Conservation (phyloP, 148 eudicot species). For the Rhododendron williamsianum region DNA sequence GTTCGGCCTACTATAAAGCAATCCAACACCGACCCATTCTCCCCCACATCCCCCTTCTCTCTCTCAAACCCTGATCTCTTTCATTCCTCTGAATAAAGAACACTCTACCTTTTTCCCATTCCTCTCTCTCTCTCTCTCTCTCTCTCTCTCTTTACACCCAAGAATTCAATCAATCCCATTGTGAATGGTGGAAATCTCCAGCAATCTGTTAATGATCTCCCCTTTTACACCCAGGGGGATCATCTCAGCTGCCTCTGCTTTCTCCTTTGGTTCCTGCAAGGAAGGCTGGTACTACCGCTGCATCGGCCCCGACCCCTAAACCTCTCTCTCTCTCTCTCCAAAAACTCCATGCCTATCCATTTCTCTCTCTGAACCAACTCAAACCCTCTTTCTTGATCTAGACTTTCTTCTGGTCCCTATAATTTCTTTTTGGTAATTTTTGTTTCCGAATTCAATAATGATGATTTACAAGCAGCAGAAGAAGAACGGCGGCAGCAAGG, state of each 20-base stretch:
- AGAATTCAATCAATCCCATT: constrained; percentile 7
- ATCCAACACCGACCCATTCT: neutral
- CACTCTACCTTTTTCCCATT: neutral
- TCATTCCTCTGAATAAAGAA: neutral
- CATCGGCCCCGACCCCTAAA: constrained; percentile 51
- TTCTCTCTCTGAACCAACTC: neutral
- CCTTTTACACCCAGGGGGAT: constrained; percentile 35
- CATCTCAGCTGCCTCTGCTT: constrained; percentile 15
- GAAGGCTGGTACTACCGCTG: constrained; percentile 66
- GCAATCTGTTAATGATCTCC: constrained; percentile 40
- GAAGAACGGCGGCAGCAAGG: constrained; percentile 27
- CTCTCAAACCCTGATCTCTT: neutral
- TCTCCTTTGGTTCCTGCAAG: constrained; percentile 43
- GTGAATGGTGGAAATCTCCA: constrained; percentile 52
- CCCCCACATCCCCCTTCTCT: neutral
- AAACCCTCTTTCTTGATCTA: neutral
- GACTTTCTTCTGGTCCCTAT: neutral
- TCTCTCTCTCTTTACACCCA: neutral
- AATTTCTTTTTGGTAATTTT: neutral
- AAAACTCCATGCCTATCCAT: neutral
- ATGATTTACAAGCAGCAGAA: constrained; percentile 49
- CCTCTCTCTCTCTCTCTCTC: neutral
- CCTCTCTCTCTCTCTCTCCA: neutral
- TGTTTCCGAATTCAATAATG: neutral
- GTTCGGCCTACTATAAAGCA: neutral